Percentiles rank a stretch among this genome's conserved stretches.
These are phyloP conservation scores for Coleophoma crateriformis DNA, from an alignment of 2,329 filamentous ascomycete species.

Conservation along the genomic window DNA sequence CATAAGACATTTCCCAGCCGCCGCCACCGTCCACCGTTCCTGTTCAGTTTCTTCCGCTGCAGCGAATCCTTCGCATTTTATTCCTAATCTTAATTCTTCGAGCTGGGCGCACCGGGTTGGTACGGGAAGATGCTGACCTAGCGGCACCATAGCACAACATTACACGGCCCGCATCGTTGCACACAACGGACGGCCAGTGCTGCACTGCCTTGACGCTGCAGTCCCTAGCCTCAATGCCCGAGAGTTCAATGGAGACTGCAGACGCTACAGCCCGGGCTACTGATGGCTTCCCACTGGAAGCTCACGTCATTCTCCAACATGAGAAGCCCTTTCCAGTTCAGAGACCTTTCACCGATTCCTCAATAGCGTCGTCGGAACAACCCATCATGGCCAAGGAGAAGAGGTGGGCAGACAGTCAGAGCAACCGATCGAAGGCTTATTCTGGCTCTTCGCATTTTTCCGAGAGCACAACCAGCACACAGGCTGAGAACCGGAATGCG, in stretches of 20 bases:
- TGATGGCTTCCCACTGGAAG: constrained; percentile 13
- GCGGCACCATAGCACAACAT: too few species aligned
- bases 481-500: constrained; percentile 12
- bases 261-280: constrained; percentile 10
- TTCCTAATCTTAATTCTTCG: too few species aligned
- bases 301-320: constrained; percentile 18
- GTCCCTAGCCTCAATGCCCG: too few species aligned
- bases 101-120: too few species aligned
- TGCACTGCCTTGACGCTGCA: too few species aligned
- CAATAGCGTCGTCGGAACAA: constrained; percentile 15
- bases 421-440: constrained; percentile 14
- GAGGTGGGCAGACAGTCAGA: constrained; percentile 2
- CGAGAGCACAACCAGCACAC: constrained; percentile 17
- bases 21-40: too few species aligned
- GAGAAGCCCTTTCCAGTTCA: constrained; percentile 2
- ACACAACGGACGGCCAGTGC: too few species aligned
- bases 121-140: too few species aligned
- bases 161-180: too few species aligned
- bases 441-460: constrained; percentile 22
- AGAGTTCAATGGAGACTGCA: constrained; percentile 8
- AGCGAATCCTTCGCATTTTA: too few species aligned
- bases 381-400: constrained; percentile 14
- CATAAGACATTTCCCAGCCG: too few species aligned
- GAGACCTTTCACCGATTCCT: constrained; percentile 15
- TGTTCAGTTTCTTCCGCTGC: too few species aligned